phyloP scores from a whole-genome alignment of 2,329 filamentous ascomycete genomes.

The Arthrobotrys sinensis region DNA sequence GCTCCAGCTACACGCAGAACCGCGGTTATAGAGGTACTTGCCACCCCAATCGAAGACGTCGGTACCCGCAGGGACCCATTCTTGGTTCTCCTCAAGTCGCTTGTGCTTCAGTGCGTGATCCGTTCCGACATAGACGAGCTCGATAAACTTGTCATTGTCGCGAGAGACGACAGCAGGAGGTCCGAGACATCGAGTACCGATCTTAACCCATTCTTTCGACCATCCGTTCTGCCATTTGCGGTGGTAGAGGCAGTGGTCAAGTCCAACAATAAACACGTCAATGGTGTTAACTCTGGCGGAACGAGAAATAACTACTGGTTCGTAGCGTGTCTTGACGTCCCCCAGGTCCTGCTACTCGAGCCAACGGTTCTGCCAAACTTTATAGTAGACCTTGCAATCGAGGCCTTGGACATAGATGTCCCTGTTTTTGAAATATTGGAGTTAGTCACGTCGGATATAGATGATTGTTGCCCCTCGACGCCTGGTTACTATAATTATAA shows the following conservation, averaged over 20 bases:
- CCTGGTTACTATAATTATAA: not conserved
- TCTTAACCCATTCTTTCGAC: slow-evolving; percentile 5
- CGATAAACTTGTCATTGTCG: slow-evolving; percentile 26
- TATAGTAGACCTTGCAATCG: slow-evolving; percentile 12
- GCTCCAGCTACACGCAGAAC: slow-evolving; percentile 28
- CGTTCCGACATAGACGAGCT: slow-evolving; percentile 27
- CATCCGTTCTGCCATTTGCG: slow-evolving; percentile 8
- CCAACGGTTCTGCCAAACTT: not conserved
- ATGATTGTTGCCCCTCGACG: no score
- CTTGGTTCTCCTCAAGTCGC: slow-evolving; percentile 7
- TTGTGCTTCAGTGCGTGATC: slow-evolving; percentile 28
- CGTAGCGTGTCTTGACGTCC: slow-evolving; percentile 16
- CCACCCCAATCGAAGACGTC: slow-evolving; percentile 20
- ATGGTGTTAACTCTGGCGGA: slow-evolving; percentile 1
- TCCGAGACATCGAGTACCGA: slow-evolving; percentile 9
- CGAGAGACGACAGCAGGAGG: slow-evolving; percentile 37
- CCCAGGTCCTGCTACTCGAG: not conserved
- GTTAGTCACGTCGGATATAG: not conserved
- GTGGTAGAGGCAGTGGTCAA: slow-evolving; percentile 36
- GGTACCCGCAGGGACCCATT: slow-evolving; percentile 14
- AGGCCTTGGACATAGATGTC: slow-evolving; percentile 28
- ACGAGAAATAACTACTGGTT: slow-evolving; percentile 25
- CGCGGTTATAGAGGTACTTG: slow-evolving; percentile 24
- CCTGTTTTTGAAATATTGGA: not conserved
- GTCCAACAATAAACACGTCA: slow-evolving; percentile 27